Evolutionary conservation across 257 asterid species (phyloP).

Genomic region (Nicotiana paniculata): DNA sequence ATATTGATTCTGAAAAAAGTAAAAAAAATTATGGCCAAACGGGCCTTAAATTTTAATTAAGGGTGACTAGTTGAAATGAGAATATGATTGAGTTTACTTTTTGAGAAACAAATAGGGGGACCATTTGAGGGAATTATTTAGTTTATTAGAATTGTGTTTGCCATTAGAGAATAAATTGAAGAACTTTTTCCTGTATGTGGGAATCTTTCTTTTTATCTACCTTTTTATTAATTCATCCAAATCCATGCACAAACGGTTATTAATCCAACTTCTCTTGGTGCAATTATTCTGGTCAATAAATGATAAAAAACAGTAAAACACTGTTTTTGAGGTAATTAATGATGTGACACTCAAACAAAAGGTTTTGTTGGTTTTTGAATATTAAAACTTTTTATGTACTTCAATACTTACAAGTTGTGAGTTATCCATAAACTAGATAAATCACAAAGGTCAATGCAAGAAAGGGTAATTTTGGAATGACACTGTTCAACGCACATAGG

Average conservation of each 20-base stretch:
- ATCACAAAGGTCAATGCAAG: background rate
- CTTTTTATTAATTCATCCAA: slow-evolving; percentile 10
- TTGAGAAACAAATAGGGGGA: slow-evolving; percentile 39
- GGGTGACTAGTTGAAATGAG: background rate
- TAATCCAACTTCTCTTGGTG: slow-evolving; percentile 8
- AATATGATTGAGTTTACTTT: slow-evolving; percentile 39
- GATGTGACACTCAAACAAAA: slow-evolving; percentile 1
- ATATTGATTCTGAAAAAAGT: no score
- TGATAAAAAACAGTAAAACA: background rate
- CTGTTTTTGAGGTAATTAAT: slow-evolving; percentile 2
- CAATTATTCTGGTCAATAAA: slow-evolving; percentile 20
- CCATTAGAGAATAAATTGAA: slow-evolving; percentile 30
- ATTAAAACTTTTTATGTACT: background rate
- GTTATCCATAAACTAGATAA: background rate
- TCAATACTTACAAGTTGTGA: background rate
- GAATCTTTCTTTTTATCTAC: slow-evolving; percentile 24
- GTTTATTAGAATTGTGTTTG: slow-evolving; percentile 36
- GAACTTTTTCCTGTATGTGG: slow-evolving; percentile 3
- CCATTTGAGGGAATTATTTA: slow-evolving; percentile 15
- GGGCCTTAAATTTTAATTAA: background rate
- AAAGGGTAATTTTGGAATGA: slow-evolving; percentile 4
- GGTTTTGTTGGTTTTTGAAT: background rate
- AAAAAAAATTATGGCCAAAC: no score
- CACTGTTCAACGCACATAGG: background rate
- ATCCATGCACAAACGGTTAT: slow-evolving; percentile 3